Base-by-base conservation (phyloP, 2,329 filamentous ascomycete genomes). In the Penicillium janthinellum region DNA sequence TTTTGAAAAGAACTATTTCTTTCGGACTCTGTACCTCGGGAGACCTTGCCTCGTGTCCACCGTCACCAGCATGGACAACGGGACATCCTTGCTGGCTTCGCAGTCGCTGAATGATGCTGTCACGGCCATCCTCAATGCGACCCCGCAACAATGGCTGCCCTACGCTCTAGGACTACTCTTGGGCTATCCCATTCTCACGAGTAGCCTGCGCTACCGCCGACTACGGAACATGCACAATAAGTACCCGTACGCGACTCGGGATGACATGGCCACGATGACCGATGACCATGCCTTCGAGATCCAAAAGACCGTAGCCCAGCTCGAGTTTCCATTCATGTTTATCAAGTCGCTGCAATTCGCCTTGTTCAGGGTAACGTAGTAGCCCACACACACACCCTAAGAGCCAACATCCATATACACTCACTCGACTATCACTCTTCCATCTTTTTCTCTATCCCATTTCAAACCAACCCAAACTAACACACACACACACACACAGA, bases 241-340 rank as follows among this genome's bases (percentile, higher is more conserved):
- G 56, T 81, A 77, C 64, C 73, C 77, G 4, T 84, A 81, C 58
- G 71, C 74, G 8, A 81, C 76, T 3, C 73, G 80, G 10, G 75
- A 78, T 22, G 78, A 80, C 5, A 73, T 83, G 58, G 71, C 78
- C n/a, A 73, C 73, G 5, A 86, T 86, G 84, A 86, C 83, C 1
- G 78, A 79, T 35, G 73, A 81, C 28, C 79, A 86, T 48, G 84
- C 84, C 1, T 83, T 75, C 58, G 68, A 77, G 42, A 85, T 87
- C 50, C 74, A 82, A 39, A 74, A 71, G 53, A 73, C 75, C 20
- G 56, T 86, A 2, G 71, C 74, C 2, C 73, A 81, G 52, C 73
- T 82, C 3, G 86, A 88, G 64, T 88, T 88, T 62, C 86, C 86
- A 0, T 80, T 78, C 50, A 77, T 81, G 0, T 81, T 76, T 55